A percentile compares a stretch with the other conserved stretches of the same genome.
Conservation (phyloP, 345 rosid genomes). For the Crucihimalaya himalaica region DNA sequence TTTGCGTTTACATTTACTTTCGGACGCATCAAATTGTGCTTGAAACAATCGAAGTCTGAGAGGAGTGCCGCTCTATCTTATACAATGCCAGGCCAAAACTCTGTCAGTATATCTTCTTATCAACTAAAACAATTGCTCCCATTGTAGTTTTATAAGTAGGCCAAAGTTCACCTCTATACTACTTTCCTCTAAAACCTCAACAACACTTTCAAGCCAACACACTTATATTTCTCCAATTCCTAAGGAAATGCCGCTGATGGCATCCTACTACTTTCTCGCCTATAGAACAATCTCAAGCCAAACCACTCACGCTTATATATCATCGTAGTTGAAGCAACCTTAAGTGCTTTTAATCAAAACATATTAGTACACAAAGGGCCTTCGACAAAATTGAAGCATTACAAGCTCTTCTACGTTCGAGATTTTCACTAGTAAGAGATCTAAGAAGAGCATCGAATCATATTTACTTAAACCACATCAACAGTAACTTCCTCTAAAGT, state of each 20-base stretch:
- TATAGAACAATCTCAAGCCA: background rate
- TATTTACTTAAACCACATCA: slow-evolving; percentile 7
- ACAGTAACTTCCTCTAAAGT: background rate
- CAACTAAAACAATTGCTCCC: background rate
- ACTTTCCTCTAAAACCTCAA: background rate
- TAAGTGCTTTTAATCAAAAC: background rate
- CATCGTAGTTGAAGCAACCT: background rate
- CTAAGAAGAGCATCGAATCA: background rate
- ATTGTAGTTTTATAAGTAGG: background rate
- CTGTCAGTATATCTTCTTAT: background rate
- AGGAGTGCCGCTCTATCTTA: no score
- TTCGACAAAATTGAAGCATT: background rate
- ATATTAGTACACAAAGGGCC: background rate
- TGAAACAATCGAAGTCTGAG: no score
- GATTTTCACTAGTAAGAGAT: background rate
- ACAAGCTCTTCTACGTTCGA: background rate
- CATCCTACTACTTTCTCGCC: background rate
- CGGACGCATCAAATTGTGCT: no score
- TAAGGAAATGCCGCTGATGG: background rate
- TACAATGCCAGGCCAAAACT: background rate
- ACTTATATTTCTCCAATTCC: background rate
- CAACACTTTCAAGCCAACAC: background rate
- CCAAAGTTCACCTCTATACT: background rate
- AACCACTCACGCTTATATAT: background rate
- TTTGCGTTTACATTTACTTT: no score